Evolutionary conservation across 768 basidiomycete species (phyloP).

Genomic region (Macrolepiota fuliginosa): DNA sequence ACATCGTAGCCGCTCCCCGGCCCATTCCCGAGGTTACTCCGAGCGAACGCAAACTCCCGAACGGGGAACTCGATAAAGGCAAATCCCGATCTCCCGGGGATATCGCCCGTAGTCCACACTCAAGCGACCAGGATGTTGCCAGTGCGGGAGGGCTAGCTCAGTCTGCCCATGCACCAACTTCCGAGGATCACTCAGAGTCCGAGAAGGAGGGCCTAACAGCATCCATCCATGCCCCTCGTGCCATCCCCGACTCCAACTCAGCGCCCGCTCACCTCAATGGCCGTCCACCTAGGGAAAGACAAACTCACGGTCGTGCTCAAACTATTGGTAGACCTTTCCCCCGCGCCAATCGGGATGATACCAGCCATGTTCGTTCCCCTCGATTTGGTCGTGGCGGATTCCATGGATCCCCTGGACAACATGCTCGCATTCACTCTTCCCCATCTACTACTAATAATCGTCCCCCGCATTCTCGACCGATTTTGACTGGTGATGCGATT

Average conservation of each 20-base stretch:
- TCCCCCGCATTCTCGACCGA: slow-evolving; percentile 45
- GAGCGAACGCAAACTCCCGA: background rate
- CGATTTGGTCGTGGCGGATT: slow-evolving; percentile 46
- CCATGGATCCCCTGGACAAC: slow-evolving; percentile 37
- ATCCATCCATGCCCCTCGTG: slow-evolving; percentile 57
- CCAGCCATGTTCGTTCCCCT: slow-evolving; percentile 28
- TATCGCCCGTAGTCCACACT: background rate
- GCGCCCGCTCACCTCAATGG: slow-evolving; percentile 28
- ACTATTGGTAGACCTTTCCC: slow-evolving; percentile 47
- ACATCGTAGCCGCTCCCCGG: background rate
- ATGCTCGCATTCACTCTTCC: slow-evolving; percentile 66
- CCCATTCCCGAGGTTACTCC: background rate
- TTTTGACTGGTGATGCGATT: slow-evolving; percentile 71
- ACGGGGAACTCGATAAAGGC: background rate
- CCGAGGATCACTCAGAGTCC: slow-evolving; percentile 9
- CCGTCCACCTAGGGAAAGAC: slow-evolving; percentile 26
- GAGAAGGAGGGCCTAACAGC: slow-evolving; percentile 28
- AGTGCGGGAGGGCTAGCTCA: slow-evolving; percentile 16
- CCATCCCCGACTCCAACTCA: slow-evolving; percentile 36
- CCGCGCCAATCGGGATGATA: slow-evolving; percentile 26
- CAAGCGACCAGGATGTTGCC: slow-evolving; percentile 13
- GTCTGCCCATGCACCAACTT: slow-evolving; percentile 18
- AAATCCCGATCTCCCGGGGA: background rate
- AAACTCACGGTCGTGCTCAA: slow-evolving; percentile 52
- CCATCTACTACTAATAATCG: slow-evolving; percentile 42